phyloP scores from a whole-genome alignment of 148 eudicot genomes.

The Rhododendron kiyosumense region DNA sequence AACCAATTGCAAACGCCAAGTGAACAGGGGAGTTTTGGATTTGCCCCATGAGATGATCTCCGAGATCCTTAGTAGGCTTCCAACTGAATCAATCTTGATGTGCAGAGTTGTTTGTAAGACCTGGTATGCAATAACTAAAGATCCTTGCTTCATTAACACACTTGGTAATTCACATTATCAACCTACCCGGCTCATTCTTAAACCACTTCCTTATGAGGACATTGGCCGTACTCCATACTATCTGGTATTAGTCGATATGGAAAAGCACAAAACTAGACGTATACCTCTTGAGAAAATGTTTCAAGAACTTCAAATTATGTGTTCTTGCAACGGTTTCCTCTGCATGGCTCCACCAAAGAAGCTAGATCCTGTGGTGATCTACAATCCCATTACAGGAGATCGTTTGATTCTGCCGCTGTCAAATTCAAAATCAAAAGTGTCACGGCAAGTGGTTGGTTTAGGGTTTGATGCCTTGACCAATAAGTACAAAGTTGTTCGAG shows the following conservation, averaged over 20 bases:
- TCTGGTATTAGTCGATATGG: conserved; percentile 5
- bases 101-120: conserved; percentile 6
- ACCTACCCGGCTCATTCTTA: conserved; percentile 1
- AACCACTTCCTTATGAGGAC: not conserved
- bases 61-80: not conserved
- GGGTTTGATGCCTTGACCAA: conserved; percentile 6
- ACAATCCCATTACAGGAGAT: conserved; percentile 8
- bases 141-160: conserved; percentile 4
- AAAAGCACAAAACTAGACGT: not conserved
- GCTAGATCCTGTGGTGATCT: conserved; percentile 8
- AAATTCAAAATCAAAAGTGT: not conserved
- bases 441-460: not conserved
- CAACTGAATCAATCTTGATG: not conserved
- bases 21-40: not conserved
- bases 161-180: not conserved
- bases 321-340: conserved; percentile 10
- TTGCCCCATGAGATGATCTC: conserved; percentile 4
- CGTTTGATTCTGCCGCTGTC: not conserved
- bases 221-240: not conserved
- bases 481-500: conserved; percentile 10
- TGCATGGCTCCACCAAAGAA: not conserved
- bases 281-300: not conserved
- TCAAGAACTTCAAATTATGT: not conserved
- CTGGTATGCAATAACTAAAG: not conserved
- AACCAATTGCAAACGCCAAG: not conserved